Evolutionary conservation across 2,329 filamentous ascomycete species (phyloP).

Genomic region (Tolypocladium sp.): DNA sequence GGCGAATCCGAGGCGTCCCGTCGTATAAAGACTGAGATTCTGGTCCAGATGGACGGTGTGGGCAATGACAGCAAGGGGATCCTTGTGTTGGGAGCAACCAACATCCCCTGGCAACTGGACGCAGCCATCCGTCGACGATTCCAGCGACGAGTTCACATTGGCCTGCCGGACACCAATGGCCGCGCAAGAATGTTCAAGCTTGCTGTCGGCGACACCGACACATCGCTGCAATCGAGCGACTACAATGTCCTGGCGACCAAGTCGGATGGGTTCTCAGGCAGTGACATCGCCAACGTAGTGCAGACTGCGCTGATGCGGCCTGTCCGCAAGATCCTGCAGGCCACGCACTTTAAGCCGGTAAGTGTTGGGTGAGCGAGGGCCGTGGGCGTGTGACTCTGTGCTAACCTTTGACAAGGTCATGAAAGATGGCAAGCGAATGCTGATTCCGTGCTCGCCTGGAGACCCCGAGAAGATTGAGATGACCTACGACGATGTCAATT

Average conservation of each 20-base stretch:
- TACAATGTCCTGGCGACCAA: slow-evolving; percentile 71
- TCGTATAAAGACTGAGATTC: slow-evolving; percentile 95
- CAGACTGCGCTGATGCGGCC: slow-evolving; percentile 97
- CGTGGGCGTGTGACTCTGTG: neutral
- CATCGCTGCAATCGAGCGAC: slow-evolving; percentile 68
- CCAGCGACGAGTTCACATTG: slow-evolving; percentile 92
- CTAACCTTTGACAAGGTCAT: slow-evolving; percentile 45
- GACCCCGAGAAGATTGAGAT: slow-evolving; percentile 82
- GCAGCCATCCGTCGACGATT: slow-evolving; percentile 92
- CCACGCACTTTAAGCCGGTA: slow-evolving; percentile 95
- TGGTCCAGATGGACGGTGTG: slow-evolving; percentile 99
- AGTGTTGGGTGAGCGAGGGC: slow-evolving; percentile 9
- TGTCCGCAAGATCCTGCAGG: slow-evolving; percentile 90
- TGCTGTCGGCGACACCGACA: slow-evolving; percentile 86
- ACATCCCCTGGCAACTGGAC: slow-evolving; percentile 98
- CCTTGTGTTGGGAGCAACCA: slow-evolving; percentile 89
- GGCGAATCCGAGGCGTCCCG: slow-evolving; percentile 96
- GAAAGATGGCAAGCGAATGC: slow-evolving; percentile 55
- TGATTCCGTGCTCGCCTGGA: slow-evolving; percentile 91
- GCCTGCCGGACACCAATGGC: slow-evolving; percentile 76
- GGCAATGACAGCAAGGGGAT: slow-evolving; percentile 93
- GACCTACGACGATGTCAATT: slow-evolving; percentile 82
- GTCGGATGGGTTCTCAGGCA: slow-evolving; percentile 91
- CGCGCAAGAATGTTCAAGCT: slow-evolving; percentile 94
- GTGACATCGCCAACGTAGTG: slow-evolving; percentile 90